A percentile compares a stretch with the other conserved stretches of the same genome.
Evolutionary conservation across 2,329 filamentous ascomycete genomes (phyloP).

Genomic region (Aspergillus arachidicola): DNA sequence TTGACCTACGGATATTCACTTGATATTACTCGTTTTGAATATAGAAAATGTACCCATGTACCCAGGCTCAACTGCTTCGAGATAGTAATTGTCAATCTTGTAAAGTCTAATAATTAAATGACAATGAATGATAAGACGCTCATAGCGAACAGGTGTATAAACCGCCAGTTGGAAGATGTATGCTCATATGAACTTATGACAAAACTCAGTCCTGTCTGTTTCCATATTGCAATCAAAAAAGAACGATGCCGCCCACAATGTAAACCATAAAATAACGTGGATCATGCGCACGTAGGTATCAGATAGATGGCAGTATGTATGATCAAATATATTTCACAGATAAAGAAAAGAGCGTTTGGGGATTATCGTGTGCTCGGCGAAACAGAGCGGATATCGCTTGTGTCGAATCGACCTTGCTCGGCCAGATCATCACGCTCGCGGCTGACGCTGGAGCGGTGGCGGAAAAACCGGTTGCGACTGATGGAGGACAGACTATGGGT

Average conservation of each 20-base stretch:
- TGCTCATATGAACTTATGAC: neutral
- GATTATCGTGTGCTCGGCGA: slow-evolving; percentile 8
- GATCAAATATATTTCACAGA: neutral
- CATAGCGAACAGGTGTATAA: neutral
- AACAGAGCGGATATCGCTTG: slow-evolving; percentile 17
- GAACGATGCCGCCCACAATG: neutral
- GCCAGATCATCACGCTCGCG: slow-evolving; percentile 44
- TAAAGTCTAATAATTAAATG: neutral
- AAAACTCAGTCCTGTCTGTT: neutral
- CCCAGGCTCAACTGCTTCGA: neutral
- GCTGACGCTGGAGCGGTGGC: slow-evolving; percentile 43
- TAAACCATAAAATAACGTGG: neutral
- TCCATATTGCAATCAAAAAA: neutral
- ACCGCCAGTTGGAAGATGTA: neutral
- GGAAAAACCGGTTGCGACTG: slow-evolving; percentile 65
- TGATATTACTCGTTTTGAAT: neutral
- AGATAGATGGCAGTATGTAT: slow-evolving; percentile 1
- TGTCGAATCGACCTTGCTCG: slow-evolving; percentile 51
- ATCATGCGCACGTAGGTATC: slow-evolving; percentile 4
- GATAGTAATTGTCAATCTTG: neutral
- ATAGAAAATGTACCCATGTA: neutral
- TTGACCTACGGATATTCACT: no score
- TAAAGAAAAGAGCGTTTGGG: neutral
- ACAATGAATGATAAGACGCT: neutral
- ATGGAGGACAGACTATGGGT: slow-evolving; percentile 40